A percentile compares a stretch with the other conserved stretches of the same genome.
phyloP scores from a whole-genome alignment of 805 yeast genomes.

The Ogataea minuta region DNA sequence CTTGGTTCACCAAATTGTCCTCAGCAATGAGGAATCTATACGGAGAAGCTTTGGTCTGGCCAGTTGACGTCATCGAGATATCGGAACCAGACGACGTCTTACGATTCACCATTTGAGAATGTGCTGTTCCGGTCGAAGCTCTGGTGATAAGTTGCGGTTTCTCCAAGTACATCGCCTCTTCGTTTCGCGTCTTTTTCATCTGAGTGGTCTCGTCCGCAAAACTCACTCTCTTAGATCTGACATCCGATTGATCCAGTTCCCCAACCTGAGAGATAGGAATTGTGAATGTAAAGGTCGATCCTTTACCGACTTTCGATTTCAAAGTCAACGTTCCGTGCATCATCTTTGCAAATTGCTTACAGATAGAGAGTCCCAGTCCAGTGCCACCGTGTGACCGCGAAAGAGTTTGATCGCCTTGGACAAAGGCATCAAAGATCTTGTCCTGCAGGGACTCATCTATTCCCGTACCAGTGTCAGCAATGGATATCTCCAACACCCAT shows the following conservation, averaged over 20 bases:
- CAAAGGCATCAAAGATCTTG: constrained; percentile 91
- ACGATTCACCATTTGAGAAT: constrained; percentile 28
- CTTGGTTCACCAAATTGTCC: constrained; percentile 91
- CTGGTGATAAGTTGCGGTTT: constrained; percentile 46
- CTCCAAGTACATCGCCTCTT: constrained; percentile 27
- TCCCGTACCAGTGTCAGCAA: constrained; percentile 92
- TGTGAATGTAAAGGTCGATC: constrained; percentile 79
- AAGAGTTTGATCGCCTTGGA: constrained; percentile 93
- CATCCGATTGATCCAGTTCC: constrained; percentile 40
- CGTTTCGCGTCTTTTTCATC: background rate
- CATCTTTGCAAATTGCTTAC: constrained; percentile 84
- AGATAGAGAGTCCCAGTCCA: constrained; percentile 86
- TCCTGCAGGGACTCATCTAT: constrained; percentile 79
- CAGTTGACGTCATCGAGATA: constrained; percentile 1
- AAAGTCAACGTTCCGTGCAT: constrained; percentile 81
- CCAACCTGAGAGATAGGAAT: constrained; percentile 73
- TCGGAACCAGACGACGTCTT: constrained; percentile 25
- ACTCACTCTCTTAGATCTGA: constrained; percentile 44
- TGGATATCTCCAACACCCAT: constrained; percentile 69
- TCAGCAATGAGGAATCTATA: constrained; percentile 80
- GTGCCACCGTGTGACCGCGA: constrained; percentile 95
- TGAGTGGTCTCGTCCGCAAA: constrained; percentile 28
- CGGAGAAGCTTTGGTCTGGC: constrained; percentile 16
- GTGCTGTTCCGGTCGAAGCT: constrained; percentile 53
- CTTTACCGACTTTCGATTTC: constrained; percentile 73